Evolutionary conservation across 2,329 filamentous ascomycete species (phyloP), one percentile per base, ranked within the genome.

Genomic region (Alternaria alternata): DNA sequence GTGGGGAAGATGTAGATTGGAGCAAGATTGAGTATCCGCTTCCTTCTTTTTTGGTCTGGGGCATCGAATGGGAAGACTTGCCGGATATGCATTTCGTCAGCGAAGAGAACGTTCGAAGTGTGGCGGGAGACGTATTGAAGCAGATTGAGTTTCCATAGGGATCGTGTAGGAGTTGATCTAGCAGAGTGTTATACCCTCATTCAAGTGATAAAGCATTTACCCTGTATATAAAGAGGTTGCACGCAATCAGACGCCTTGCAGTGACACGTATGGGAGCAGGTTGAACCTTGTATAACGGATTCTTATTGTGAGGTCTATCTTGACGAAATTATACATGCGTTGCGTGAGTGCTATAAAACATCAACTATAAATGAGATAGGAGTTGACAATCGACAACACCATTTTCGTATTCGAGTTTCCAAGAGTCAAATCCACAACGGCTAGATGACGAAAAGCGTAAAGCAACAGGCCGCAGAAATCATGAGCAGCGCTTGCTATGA

Each of bases 51-150:
- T 34, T 65, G 22, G 54, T 61, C 1, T 63, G 57, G 61, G 54
- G 55, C 16, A 42, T 26, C 3, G n/a, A 34, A 18, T 53, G 47
- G 24, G 22, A 39, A 4, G 51, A 43, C 18, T 24, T 65, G 14
- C 63, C 61, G 30, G 51, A 63, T 47, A 36, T 42, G 24, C 53
- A 54, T 16, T 65, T 63, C 16, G 43, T 63, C 4, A 20, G 30
- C 7, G 18, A 49, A 26, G 32, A n/a, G 4, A 18, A 30, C 3
- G 32, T 49, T 49, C 46, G 46, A 36, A 7, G 20, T 8, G 46
- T 11, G 30, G 46, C 30, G 24, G 14, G 26, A 14, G 5, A 49
- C 1, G 22, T 49, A 18, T 8, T 38, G 30, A 49, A 49, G 46
- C 46, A 49, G 32, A 26, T 49, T 3, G 46, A 49, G 32, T 26